A percentile compares a stretch with the other conserved stretches of the same genome.
These are phyloP conservation scores for Blepharisma undulans DNA, from an alignment of 169 alveolate species.

Conservation along the genomic window DNA sequence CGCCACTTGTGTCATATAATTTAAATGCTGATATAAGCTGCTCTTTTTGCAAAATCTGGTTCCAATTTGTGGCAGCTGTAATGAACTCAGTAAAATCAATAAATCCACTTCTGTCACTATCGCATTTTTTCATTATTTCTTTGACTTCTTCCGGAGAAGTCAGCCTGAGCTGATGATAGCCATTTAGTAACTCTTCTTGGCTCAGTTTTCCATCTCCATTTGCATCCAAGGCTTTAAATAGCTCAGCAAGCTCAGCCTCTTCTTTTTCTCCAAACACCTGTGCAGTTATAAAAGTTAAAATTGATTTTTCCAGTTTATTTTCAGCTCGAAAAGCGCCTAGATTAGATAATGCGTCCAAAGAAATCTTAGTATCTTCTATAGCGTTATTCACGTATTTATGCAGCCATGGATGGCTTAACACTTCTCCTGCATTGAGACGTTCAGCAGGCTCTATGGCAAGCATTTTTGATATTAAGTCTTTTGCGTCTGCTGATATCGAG, in stretches of 20 bases:
- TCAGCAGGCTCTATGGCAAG: conserved; percentile 49
- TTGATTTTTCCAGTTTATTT: conserved; percentile 47
- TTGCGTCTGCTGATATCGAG: conserved; percentile 26
- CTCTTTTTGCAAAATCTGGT: not conserved
- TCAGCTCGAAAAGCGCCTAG: conserved; percentile 41
- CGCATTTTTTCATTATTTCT: conserved; percentile 1
- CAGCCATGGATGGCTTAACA: conserved; percentile 49
- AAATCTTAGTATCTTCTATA: not conserved
- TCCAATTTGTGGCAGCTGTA: conserved; percentile 4
- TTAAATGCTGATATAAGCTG: not conserved
- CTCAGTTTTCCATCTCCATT: conserved; percentile 60
- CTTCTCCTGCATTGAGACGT: conserved; percentile 44
- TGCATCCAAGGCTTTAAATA: conserved; percentile 47
- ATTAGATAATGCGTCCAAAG: conserved; percentile 22
- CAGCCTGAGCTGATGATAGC: conserved; percentile 11
- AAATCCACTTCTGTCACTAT: not conserved
- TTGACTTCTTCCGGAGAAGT: conserved; percentile 4
- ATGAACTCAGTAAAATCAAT: conserved; percentile 6
- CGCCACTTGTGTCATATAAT: not conserved
- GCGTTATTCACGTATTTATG: not conserved
- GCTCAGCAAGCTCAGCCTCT: conserved; percentile 37
- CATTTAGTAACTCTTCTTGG: conserved; percentile 44
- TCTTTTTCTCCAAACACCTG: conserved; percentile 44
- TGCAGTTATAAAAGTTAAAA: conserved; percentile 48
- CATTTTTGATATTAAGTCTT: conserved; percentile 55